These are phyloP conservation scores for Rhynchosporium secalis DNA, from an alignment of 2,329 filamentous ascomycete genomes.

Conservation along the genomic window DNA sequence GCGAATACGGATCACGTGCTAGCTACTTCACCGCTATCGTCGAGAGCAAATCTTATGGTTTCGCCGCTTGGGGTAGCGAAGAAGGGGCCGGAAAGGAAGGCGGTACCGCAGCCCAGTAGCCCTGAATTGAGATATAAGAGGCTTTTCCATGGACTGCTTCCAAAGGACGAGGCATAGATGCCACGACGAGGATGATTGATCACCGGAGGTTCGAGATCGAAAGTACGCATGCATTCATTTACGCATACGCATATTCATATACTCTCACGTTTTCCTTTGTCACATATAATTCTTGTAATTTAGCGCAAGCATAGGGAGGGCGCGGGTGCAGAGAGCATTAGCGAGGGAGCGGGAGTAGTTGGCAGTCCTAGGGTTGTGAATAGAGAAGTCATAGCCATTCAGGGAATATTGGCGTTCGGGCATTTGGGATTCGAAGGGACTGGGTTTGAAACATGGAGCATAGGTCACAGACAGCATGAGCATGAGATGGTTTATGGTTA, in stretches of 20 bases:
- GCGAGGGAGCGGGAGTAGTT: neutral
- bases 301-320: constrained; percentile 13
- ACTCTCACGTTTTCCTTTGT: constrained; percentile 1
- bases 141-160: constrained; percentile 19
- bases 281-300: constrained; percentile 8
- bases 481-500: too few relatives aligned
- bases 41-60: constrained; percentile 18
- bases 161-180: constrained; percentile 5
- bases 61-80: constrained; percentile 13
- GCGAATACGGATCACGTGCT: constrained; percentile 34
- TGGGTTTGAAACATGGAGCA: too few relatives aligned
- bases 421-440: too few relatives aligned
- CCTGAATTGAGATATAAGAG: constrained; percentile 30
- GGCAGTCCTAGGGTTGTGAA: too few relatives aligned
- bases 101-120: constrained; percentile 22
- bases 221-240: neutral
- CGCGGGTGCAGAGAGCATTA: neutral
- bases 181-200: neutral
- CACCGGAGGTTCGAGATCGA: neutral
- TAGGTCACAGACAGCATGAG: too few relatives aligned
- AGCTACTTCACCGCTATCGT: constrained; percentile 32
- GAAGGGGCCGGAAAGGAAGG: constrained; percentile 7
- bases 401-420: too few relatives aligned
- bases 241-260: neutral
- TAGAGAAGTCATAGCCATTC: too few relatives aligned